Conservation (phyloP, 805 yeast genomes). For the Novakomyces olei region DNA sequence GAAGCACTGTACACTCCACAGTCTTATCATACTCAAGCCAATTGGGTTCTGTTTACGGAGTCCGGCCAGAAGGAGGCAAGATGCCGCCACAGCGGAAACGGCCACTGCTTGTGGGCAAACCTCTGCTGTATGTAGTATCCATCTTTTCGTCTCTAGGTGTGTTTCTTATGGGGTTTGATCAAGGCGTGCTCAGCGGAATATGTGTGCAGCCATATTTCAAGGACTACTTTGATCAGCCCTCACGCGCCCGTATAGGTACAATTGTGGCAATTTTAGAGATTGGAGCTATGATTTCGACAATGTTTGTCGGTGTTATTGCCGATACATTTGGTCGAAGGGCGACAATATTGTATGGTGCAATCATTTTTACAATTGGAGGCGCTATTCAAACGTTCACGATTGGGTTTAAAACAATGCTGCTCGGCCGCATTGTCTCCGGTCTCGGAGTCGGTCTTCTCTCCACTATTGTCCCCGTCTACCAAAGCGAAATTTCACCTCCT, state of each 20-base stretch:
- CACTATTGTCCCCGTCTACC: constrained; percentile 41
- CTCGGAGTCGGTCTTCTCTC: constrained; percentile 38
- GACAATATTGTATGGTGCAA: constrained; percentile 61
- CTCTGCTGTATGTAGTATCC: constrained; percentile 21
- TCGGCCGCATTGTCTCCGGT: constrained; percentile 41
- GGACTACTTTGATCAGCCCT: constrained; percentile 48
- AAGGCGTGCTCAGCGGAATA: constrained; percentile 64
- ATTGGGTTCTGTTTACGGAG: no score
- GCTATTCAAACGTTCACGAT: constrained; percentile 11
- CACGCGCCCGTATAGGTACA: constrained; percentile 54
- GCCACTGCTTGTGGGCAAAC: constrained; percentile 15
- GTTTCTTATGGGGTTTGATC: constrained; percentile 59
- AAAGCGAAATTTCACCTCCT: constrained; percentile 56
- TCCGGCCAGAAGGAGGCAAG: no score
- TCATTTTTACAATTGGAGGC: constrained; percentile 62
- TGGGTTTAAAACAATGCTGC: no score
- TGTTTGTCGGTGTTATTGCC: constrained; percentile 55
- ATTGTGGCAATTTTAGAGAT: constrained; percentile 66
- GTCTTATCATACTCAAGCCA: no score
- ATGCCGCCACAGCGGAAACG: no score
- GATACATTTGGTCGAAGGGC: constrained; percentile 60
- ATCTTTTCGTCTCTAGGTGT: constrained; percentile 27
- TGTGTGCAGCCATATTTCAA: constrained; percentile 52
- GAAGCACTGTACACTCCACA: no score
- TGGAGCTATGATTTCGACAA: constrained; percentile 33